Evolutionary conservation across 2,329 filamentous ascomycete species (phyloP).

Genomic region (Phoma sp.): DNA sequence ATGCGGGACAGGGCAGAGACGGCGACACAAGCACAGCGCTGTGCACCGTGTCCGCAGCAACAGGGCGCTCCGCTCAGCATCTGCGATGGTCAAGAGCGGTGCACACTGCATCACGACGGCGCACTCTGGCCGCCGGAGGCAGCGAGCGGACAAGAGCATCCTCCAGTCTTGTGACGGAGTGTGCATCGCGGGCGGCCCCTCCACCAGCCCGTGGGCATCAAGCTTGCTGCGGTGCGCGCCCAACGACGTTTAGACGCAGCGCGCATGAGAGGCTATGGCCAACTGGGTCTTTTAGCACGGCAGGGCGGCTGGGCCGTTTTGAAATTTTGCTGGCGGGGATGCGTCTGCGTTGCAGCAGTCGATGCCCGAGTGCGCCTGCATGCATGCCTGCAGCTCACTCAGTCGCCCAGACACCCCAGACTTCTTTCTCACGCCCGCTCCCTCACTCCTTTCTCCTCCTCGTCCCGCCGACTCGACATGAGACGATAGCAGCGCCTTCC

Average conservation of each 20-base stretch:
- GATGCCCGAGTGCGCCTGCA: conserved; percentile 32
- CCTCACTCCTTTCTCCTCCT: conserved; percentile 4
- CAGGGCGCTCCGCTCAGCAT: conserved; percentile 1
- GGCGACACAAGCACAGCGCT: conserved; percentile 13
- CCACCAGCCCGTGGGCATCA: conserved; percentile 14
- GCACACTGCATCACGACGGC: conserved; percentile 10
- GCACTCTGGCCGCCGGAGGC: not conserved
- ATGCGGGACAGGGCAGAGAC: conserved; percentile 10
- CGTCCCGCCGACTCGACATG: conserved; percentile 16
- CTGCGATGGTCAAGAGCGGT: conserved; percentile 6
- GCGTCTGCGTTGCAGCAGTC: conserved; percentile 22
- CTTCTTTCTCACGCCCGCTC: conserved; percentile 10
- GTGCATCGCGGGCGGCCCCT: not conserved
- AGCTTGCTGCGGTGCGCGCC: conserved; percentile 25
- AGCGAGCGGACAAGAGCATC: not conserved
- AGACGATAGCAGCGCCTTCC: conserved; percentile 13
- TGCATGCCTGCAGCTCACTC: conserved; percentile 23
- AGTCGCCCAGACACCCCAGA: conserved; percentile 19
- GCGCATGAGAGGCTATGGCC: conserved; percentile 26
- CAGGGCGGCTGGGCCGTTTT: conserved; percentile 26
- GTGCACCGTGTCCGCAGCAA: not conserved
- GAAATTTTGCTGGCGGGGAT: conserved; percentile 34
- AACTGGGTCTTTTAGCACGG: conserved; percentile 27
- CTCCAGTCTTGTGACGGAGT: conserved; percentile 11
- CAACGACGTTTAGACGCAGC: conserved; percentile 33